Percentiles rank a stretch among this genome's conserved stretches.
These are phyloP conservation scores for Talaromyces atroroseus DNA, from an alignment of 2,329 filamentous ascomycete genomes.

Conservation along the genomic window DNA sequence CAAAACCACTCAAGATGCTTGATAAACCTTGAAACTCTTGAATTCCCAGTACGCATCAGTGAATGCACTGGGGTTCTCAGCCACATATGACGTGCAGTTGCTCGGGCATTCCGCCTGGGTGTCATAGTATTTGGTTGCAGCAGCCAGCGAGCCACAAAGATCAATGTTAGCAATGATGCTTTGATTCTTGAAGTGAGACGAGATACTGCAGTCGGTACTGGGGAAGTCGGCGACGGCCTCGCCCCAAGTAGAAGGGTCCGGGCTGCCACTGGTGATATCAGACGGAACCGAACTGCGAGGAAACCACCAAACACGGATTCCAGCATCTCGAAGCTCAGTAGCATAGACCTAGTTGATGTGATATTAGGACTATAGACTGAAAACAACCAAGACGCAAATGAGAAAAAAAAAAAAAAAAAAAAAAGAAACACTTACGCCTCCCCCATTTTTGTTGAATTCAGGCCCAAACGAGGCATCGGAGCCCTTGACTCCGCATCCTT, in stretches of 20 bases:
- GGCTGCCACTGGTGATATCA: slow-evolving; percentile 48
- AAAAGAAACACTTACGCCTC: slow-evolving; percentile 42
- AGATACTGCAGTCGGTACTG: slow-evolving; percentile 56
- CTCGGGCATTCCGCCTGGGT: slow-evolving; percentile 40
- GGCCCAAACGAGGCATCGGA: slow-evolving; percentile 44
- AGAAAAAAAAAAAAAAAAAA: too few relatives aligned
- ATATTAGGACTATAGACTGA: neutral
- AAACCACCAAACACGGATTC: slow-evolving; percentile 62
- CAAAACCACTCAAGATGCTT: slow-evolving; percentile 21
- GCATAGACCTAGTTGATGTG: slow-evolving; percentile 45
- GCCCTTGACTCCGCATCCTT: slow-evolving; percentile 53
- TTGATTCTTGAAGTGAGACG: slow-evolving; percentile 57
- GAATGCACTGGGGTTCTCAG: slow-evolving; percentile 53
- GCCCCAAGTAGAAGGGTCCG: slow-evolving; percentile 60
- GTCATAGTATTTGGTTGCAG: slow-evolving; percentile 26
- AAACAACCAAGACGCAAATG: neutral
- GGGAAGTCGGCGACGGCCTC: slow-evolving; percentile 61
- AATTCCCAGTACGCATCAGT: slow-evolving; percentile 62
- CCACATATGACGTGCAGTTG: slow-evolving; percentile 55
- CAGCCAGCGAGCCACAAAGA: slow-evolving; percentile 55
- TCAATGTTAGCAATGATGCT: slow-evolving; percentile 64
- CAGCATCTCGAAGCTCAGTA: slow-evolving; percentile 55
- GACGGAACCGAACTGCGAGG: slow-evolving; percentile 42
- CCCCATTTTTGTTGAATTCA: slow-evolving; percentile 49
- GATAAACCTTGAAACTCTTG: slow-evolving; percentile 55